Evolutionary conservation across 2,329 filamentous ascomycete genomes (phyloP).

Genomic region (Zalaria obscura): DNA sequence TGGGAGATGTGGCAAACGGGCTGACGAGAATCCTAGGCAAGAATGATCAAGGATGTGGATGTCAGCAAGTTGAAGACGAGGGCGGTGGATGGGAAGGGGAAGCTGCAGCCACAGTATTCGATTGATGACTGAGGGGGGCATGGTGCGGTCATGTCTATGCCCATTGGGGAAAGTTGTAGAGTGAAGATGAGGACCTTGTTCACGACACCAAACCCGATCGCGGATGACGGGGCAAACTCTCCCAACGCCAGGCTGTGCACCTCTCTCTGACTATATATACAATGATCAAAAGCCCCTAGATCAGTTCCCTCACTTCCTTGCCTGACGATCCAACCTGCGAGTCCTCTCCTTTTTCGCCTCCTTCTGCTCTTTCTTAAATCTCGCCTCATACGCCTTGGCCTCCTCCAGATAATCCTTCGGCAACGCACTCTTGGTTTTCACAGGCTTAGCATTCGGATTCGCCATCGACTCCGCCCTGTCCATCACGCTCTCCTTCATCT

Average conservation of each 20-base stretch:
- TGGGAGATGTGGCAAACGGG: neutral
- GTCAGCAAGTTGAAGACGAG: neutral
- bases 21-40: neutral
- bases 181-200: too few species aligned
- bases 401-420: slow-evolving; percentile 5
- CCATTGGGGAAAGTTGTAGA: too few species aligned
- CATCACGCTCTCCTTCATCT: slow-evolving; percentile 1
- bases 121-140: neutral
- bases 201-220: too few species aligned
- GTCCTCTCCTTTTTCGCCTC: neutral
- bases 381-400: slow-evolving; percentile 6
- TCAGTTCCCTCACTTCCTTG: too few species aligned
- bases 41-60: neutral
- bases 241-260: too few species aligned
- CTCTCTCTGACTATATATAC: too few species aligned
- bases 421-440: slow-evolving; percentile 2
- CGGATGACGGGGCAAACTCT: too few species aligned
- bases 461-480: neutral
- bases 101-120: neutral
- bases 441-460: neutral
- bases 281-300: too few species aligned
- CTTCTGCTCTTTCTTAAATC: slow-evolving; percentile 5
- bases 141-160: too few species aligned
- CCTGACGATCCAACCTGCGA: too few species aligned
- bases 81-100: neutral